Evolutionary conservation across 768 basidiomycete genomes (phyloP).

Genomic region (Glaciozyma martinii): DNA sequence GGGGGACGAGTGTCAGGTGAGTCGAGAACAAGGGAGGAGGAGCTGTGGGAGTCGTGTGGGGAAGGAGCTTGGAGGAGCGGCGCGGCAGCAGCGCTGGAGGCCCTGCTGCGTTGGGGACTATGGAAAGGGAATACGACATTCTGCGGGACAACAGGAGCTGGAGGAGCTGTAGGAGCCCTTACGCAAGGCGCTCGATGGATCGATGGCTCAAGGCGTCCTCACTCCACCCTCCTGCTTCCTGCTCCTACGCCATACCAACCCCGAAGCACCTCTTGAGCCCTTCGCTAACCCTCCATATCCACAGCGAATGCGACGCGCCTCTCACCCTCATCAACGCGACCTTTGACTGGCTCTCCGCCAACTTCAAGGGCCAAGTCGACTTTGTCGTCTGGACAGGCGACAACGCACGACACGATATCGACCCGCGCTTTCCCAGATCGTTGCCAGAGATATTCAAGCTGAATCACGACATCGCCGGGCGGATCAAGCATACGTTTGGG

Average conservation of each 20-base stretch:
- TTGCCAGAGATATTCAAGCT: conserved; percentile 65
- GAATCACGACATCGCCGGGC: conserved; percentile 56
- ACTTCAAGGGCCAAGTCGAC: conserved; percentile 76
- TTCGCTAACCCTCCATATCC: background rate
- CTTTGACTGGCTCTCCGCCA: conserved; percentile 64
- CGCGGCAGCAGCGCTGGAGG: background rate
- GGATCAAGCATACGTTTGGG: conserved; percentile 66
- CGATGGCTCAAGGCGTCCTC: too few species aligned
- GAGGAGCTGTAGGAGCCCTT: too few species aligned
- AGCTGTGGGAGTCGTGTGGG: background rate
- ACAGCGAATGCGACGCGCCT: conserved; percentile 73
- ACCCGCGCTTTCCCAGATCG: conserved; percentile 69
- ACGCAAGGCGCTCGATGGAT: too few species aligned
- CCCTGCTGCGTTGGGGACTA: too few species aligned
- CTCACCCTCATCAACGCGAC: conserved; percentile 68
- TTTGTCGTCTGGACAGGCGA: conserved; percentile 70
- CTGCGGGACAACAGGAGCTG: too few species aligned
- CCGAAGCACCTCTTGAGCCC: background rate
- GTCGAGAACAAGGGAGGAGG: conserved; percentile 36
- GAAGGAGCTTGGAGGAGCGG: background rate
- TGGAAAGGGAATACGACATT: too few species aligned
- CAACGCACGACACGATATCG: conserved; percentile 55
- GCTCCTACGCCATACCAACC: background rate
- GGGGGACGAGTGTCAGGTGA: conserved; percentile 61
- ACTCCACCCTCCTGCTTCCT: too few species aligned